A percentile compares a stretch with the other conserved stretches of the same genome.
phyloP scores from a whole-genome alignment of 1,139 yeast species.

The Blastobotrys capitulatus region DNA sequence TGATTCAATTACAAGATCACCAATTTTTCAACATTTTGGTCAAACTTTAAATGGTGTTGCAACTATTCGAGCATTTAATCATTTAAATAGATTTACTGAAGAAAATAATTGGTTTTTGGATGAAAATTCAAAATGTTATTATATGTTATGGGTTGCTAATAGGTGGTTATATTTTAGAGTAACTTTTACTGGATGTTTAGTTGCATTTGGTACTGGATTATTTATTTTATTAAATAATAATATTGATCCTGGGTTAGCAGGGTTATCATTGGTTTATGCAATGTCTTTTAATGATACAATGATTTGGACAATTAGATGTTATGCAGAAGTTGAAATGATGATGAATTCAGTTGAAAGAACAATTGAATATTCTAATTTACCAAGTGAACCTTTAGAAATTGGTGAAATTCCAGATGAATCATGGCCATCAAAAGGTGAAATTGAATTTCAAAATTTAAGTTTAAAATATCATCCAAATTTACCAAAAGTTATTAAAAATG shows the following conservation, averaged over 20 bases:
- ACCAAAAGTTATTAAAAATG: slow-evolving; percentile 48
- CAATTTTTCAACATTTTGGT: slow-evolving; percentile 72
- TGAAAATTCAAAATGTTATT: slow-evolving; percentile 80
- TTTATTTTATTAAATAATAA: slow-evolving; percentile 70
- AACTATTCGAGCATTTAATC: slow-evolving; percentile 80
- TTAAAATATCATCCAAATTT: slow-evolving; percentile 54
- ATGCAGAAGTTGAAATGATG: slow-evolving; percentile 67
- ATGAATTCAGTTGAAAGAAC: slow-evolving; percentile 78
- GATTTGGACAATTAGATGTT: slow-evolving; percentile 85
- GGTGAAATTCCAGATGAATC: slow-evolving; percentile 20
- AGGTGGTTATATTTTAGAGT: slow-evolving; percentile 95
- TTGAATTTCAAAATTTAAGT: slow-evolving; percentile 51
- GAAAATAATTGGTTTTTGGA: slow-evolving; percentile 65
- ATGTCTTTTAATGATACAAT: slow-evolving; percentile 85
- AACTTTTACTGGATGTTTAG: slow-evolving; percentile 82
- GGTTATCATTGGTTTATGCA: slow-evolving; percentile 88
- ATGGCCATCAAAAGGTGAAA: slow-evolving; percentile 39
- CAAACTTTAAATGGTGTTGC: slow-evolving; percentile 69
- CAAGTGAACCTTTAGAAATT: slow-evolving; percentile 46
- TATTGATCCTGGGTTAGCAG: slow-evolving; percentile 84
- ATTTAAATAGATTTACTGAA: slow-evolving; percentile 66
- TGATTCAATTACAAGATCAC: slow-evolving; percentile 69
- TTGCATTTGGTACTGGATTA: slow-evolving; percentile 81
- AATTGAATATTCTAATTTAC: slow-evolving; percentile 41
- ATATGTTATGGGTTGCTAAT: slow-evolving; percentile 85